Base-by-base conservation (phyloP, 2,329 filamentous ascomycete genomes). In the Allantophomopsis lycopodina region DNA sequence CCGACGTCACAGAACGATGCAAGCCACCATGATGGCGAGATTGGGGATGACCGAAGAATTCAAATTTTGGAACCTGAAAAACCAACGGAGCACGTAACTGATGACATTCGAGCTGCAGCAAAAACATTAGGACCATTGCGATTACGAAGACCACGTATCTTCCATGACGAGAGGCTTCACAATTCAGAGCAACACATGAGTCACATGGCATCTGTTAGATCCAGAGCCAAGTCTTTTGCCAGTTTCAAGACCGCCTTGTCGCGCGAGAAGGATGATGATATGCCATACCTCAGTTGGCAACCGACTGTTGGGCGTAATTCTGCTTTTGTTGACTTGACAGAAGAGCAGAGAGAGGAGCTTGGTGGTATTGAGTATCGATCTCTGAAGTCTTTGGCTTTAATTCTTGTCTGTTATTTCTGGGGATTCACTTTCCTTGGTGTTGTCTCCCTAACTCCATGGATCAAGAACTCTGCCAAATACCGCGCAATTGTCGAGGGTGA, bases 341-440 rank as follows among this genome's bases (percentile, higher is more conserved):
- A 94, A 48, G 86, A 91, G 46, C 87, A 98, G 60, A 76, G 91
- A 48, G 88, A 98, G 55, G 91, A 98, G 59, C 64, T 98, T 2
- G 91, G 91, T 10, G 91, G 91, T 15, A 94, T 98, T 46, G 91
- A 98, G 58, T 98, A 98, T 54, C 80, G 91, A 5, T 84, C 89
- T 0, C 59, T 98, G 44, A 93, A 94, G 58, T 85, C 86, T 2
- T 63, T 98, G 36, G 83, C 84, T 1, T 56, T 85, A 20, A 77
- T 96, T 21, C 65, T 96, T 15, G 69, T 83, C 3, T 64, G 63
- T 7, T 98, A 96, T 59, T 95, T 83, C 53, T 73, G 86, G 55
- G 79, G 81, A 1, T 95, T 94, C 50, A 84, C 87, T 51, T 50
- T 88, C 2, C 65, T 95, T 3, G 85, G 80, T 0, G 62, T 93